Conservation (phyloP, 2,329 filamentous ascomycete species). For the Trichoderma sp. region DNA sequence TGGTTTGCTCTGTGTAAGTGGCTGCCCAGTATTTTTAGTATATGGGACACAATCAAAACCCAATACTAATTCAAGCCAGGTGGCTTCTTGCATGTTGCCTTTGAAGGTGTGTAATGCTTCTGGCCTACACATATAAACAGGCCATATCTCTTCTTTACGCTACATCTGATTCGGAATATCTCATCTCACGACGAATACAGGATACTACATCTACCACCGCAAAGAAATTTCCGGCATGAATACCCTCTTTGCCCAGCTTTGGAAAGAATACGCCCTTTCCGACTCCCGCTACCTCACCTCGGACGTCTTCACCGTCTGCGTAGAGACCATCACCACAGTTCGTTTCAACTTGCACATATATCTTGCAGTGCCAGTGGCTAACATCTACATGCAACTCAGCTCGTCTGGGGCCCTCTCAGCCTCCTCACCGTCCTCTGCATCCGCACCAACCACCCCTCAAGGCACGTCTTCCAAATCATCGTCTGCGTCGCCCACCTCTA, state of each 20-base stretch:
- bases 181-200: conserved; percentile 38
- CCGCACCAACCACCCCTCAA: conserved; percentile 44
- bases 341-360: conserved; percentile 33
- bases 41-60: too few relatives aligned
- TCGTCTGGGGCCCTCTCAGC: conserved; percentile 62
- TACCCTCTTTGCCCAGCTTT: conserved; percentile 78
- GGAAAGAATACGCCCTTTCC: conserved; percentile 89
- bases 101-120: conserved; percentile 62
- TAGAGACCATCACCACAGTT: conserved; percentile 81
- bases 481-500: conserved; percentile 59
- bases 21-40: too few relatives aligned
- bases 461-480: conserved; percentile 55
- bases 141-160: neutral
- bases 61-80: conserved; percentile 46
- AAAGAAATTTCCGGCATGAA: conserved; percentile 65
- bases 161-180: neutral
- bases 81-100: conserved; percentile 73
- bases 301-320: conserved; percentile 81
- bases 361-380: neutral
- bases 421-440: conserved; percentile 52
- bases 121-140: too few relatives aligned
- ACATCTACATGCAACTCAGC: conserved; percentile 33
- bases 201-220: conserved; percentile 77
- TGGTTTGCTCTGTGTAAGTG: conserved; percentile 60
- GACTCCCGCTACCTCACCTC: conserved; percentile 85